Conservation (phyloP, 768 basidiomycete genomes). For the Mycena floridula region DNA sequence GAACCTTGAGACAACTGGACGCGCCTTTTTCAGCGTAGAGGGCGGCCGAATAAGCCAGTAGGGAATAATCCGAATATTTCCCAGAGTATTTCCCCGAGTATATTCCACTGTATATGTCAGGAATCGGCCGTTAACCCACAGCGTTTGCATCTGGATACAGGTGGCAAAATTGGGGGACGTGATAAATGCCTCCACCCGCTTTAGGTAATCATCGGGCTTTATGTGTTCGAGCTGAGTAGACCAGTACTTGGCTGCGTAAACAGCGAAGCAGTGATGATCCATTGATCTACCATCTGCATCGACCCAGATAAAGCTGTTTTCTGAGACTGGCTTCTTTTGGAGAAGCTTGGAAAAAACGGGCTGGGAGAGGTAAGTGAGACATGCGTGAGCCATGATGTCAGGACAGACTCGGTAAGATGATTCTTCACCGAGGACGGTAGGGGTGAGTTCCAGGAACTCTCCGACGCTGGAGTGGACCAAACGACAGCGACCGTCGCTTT, state of each 20-base stretch:
- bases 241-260: slow-evolving; percentile 27
- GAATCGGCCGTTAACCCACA: slow-evolving; percentile 24
- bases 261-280: slow-evolving; percentile 18
- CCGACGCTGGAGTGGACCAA: slow-evolving; percentile 21
- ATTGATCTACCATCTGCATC: slow-evolving; percentile 15
- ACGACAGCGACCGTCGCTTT: slow-evolving; percentile 12
- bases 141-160: slow-evolving; percentile 22
- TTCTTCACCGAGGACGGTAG: slow-evolving; percentile 7
- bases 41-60: too few species aligned
- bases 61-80: too few species aligned
- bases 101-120: slow-evolving; percentile 9
- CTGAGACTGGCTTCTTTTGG: neutral
- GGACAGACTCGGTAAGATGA: slow-evolving; percentile 8
- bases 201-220: neutral
- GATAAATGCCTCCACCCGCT: slow-evolving; percentile 15
- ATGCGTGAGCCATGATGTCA: slow-evolving; percentile 15
- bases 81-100: too few species aligned
- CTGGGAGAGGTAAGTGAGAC: slow-evolving; percentile 19
- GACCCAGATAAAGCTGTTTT: slow-evolving; percentile 13
- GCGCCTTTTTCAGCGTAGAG: too few species aligned
- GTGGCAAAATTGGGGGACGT: slow-evolving; percentile 23
- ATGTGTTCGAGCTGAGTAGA: slow-evolving; percentile 22
- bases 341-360: slow-evolving; percentile 13
- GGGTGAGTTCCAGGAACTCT: slow-evolving; percentile 16
- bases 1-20: neutral